Conservation (phyloP, 129 eudicot species). For the Centaurea solstitialis region DNA sequence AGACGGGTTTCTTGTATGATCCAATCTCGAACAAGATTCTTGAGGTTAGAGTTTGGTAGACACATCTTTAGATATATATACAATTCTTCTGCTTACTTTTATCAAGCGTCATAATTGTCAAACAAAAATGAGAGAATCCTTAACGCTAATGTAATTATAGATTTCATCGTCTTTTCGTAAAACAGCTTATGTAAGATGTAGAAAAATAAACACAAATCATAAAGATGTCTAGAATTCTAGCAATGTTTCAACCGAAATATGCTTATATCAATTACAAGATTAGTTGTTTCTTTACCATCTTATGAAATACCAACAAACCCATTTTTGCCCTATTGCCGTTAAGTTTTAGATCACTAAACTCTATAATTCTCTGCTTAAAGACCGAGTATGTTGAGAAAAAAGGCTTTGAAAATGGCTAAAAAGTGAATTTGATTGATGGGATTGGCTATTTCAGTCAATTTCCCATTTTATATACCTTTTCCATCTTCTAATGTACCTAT, state of each 20-base stretch:
- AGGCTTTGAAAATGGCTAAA: too few species aligned
- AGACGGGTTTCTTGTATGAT: constrained; percentile 10
- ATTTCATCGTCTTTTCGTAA: background rate
- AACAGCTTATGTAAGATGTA: background rate
- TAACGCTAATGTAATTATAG: constrained; percentile 4
- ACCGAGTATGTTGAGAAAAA: too few species aligned
- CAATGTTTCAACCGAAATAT: background rate
- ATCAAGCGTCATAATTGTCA: constrained; percentile 15
- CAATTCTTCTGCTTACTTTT: background rate
- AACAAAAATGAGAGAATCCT: constrained; percentile 21
- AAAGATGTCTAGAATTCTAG: background rate
- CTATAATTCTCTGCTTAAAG: too few species aligned
- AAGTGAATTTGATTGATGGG: too few species aligned
- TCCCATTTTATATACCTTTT: background rate
- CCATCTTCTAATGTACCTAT: background rate
- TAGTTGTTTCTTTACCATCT: background rate
- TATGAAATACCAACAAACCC: too few species aligned
- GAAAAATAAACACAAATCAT: background rate
- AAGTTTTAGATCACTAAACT: too few species aligned
- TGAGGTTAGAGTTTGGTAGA: constrained; percentile 33
- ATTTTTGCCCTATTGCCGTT: too few species aligned
- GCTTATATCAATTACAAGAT: background rate
- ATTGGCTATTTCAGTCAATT: too few species aligned
- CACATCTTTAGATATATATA: background rate
- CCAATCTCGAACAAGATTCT: constrained; percentile 20